A percentile compares a stretch with the other conserved stretches of the same genome.
Conservation (phyloP, 2,329 filamentous ascomycete genomes). For the Fusarium gaditjirri region DNA sequence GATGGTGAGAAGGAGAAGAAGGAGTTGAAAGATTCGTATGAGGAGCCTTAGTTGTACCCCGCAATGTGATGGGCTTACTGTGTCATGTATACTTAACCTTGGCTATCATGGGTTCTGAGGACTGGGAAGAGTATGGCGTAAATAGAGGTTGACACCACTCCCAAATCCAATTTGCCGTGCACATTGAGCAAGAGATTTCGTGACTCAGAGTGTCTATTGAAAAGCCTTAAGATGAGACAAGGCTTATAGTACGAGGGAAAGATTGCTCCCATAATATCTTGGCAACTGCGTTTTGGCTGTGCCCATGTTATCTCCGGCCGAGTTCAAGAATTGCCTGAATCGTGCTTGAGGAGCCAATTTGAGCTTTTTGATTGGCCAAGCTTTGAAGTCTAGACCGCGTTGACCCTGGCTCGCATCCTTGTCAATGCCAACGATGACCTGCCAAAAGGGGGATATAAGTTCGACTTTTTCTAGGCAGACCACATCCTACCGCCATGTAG, state of each 20-base stretch:
- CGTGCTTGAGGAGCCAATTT: background rate
- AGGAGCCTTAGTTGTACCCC: too few relatives aligned
- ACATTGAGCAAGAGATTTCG: background rate
- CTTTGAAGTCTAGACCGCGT: background rate
- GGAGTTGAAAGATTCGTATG: background rate
- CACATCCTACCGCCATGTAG: background rate
- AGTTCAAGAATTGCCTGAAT: constrained; percentile 2
- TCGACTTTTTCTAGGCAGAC: background rate
- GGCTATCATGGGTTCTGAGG: background rate
- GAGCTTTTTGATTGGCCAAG: background rate
- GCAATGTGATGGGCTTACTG: background rate
- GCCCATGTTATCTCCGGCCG: background rate
- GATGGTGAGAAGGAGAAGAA: background rate
- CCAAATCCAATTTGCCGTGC: background rate
- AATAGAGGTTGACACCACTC: background rate
- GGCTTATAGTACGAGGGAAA: background rate
- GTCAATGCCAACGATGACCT: background rate
- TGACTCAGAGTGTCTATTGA: background rate
- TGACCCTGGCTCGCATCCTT: background rate
- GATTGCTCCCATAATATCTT: background rate
- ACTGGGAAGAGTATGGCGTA: background rate
- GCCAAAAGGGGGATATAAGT: background rate
- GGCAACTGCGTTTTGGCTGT: background rate
- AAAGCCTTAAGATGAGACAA: background rate
- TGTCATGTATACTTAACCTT: background rate